phyloP scores from a whole-genome alignment of 2,329 filamentous ascomycete species.

The Teratosphaeria epicoccoides region DNA sequence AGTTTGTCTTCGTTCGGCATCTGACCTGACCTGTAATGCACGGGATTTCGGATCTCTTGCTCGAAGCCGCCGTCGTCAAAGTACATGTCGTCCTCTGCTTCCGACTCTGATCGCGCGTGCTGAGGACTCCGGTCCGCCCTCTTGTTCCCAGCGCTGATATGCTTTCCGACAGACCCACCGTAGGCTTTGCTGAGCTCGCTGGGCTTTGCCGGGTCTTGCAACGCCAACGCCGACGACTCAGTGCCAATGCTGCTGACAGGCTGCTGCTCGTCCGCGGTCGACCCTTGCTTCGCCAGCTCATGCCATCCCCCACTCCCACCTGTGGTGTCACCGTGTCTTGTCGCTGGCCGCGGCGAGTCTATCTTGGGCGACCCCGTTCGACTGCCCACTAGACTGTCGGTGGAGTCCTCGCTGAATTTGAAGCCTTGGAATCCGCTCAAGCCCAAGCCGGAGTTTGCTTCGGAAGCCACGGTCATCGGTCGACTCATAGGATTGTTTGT shows the following conservation, averaged over 20 bases:
- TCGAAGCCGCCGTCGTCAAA: slow-evolving; percentile 28
- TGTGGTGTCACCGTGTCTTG: slow-evolving; percentile 7
- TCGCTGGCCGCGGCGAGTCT: not conserved
- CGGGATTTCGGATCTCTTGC: slow-evolving; percentile 15
- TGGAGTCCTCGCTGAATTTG: slow-evolving; percentile 9
- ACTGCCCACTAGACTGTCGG: slow-evolving; percentile 2
- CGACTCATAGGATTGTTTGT: not conserved
- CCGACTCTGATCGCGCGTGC: slow-evolving; percentile 5
- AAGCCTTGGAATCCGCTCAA: slow-evolving; percentile 11
- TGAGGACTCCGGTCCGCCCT: slow-evolving; percentile 6
- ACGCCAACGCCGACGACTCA: not conserved
- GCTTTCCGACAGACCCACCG: slow-evolving; percentile 7
- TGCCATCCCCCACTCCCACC: slow-evolving; percentile 1
- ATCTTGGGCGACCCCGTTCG: slow-evolving; percentile 3
- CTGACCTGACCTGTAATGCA: not conserved
- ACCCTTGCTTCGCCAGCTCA: slow-evolving; percentile 1
- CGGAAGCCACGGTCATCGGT: not conserved
- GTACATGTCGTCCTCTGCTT: slow-evolving; percentile 24
- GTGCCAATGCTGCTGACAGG: not conserved
- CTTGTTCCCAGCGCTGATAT: slow-evolving; percentile 6
- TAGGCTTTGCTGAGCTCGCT: slow-evolving; percentile 8
- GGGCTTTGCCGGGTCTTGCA: not conserved
- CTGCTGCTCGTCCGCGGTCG: not conserved
- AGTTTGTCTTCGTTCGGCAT: slow-evolving; percentile 28
- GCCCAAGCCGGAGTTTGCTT: not conserved